Percentiles rank a stretch among this genome's conserved stretches.
These are phyloP conservation scores for Prunus campanulata DNA, from an alignment of 306 rosid genomes.

Conservation along the genomic window DNA sequence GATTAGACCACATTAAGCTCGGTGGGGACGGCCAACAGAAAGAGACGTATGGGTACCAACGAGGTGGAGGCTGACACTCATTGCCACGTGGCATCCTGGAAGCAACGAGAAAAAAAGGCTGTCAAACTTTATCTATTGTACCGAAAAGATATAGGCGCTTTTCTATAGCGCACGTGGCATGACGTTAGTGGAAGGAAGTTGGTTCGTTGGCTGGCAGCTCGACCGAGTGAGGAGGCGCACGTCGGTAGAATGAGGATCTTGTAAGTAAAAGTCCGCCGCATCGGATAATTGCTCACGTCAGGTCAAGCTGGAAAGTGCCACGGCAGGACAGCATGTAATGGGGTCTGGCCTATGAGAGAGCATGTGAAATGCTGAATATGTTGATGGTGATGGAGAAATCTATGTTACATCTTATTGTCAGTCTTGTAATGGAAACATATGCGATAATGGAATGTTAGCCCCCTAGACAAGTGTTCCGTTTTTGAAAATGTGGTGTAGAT, in stretches of 20 bases:
- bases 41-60: conserved; percentile 21
- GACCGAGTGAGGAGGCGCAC: neutral
- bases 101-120: neutral
- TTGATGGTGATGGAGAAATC: neutral
- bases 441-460: neutral
- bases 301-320: neutral
- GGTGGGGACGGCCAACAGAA: conserved; percentile 31
- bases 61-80: conserved; percentile 17
- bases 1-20: conserved; percentile 34
- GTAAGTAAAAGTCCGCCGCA: neutral
- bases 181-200: neutral
- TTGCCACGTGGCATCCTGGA: conserved; percentile 36
- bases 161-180: neutral
- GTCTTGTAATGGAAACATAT: neutral
- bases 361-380: neutral
- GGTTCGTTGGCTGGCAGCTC: neutral
- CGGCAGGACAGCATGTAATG: neutral
- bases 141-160: neutral
- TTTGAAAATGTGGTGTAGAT: too few relatives aligned
- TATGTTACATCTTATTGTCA: neutral
- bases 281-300: neutral
- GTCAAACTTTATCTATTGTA: neutral
- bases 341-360: neutral
- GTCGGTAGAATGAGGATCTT: neutral
- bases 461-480: too few relatives aligned